Evolutionary conservation across 805 yeast species (phyloP).

Genomic region (Metschnikowia chrysomelidarum): DNA sequence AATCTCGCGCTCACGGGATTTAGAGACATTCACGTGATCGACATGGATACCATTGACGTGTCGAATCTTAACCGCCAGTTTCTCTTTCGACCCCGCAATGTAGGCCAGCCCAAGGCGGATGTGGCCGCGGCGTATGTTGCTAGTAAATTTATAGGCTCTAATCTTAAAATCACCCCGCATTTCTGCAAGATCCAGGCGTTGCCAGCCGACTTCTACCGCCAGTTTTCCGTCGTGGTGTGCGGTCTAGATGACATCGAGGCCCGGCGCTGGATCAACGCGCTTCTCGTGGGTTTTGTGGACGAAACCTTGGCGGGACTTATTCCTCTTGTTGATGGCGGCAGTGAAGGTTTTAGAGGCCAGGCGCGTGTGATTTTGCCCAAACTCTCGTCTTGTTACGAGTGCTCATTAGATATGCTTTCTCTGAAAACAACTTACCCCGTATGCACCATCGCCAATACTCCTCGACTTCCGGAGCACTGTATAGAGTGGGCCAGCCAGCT

Average conservation of each 20-base stretch:
- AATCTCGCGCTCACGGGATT: conserved; percentile 71
- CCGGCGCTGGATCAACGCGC: conserved; percentile 80
- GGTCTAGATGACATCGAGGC: conserved; percentile 92
- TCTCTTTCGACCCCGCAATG: conserved; percentile 56
- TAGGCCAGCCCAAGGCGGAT: conserved; percentile 65
- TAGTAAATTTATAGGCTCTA: conserved; percentile 38
- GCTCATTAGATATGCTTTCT: conserved; percentile 75
- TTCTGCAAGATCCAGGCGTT: conserved; percentile 61
- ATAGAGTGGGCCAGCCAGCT: conserved; percentile 84
- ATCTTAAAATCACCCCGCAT: conserved; percentile 52
- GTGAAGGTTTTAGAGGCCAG: conserved; percentile 93
- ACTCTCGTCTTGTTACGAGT: conserved; percentile 87
- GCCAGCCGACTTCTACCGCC: conserved; percentile 57
- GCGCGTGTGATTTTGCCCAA: conserved; percentile 84
- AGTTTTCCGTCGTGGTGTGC: conserved; percentile 73
- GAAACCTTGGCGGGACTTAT: conserved; percentile 32
- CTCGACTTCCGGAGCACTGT: conserved; percentile 93
- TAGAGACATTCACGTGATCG: conserved; percentile 61
- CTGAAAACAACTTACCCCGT: conserved; percentile 72
- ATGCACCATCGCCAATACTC: conserved; percentile 92
- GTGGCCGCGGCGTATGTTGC: conserved; percentile 61
- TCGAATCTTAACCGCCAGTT: conserved; percentile 77
- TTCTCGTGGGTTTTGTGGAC: conserved; percentile 62
- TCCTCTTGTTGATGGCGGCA: conserved; percentile 85
- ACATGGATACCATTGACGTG: conserved; percentile 82